These are phyloP conservation scores for Parathielavia appendiculata DNA, from an alignment of 495 filamentous ascomycete species.

Conservation along the genomic window DNA sequence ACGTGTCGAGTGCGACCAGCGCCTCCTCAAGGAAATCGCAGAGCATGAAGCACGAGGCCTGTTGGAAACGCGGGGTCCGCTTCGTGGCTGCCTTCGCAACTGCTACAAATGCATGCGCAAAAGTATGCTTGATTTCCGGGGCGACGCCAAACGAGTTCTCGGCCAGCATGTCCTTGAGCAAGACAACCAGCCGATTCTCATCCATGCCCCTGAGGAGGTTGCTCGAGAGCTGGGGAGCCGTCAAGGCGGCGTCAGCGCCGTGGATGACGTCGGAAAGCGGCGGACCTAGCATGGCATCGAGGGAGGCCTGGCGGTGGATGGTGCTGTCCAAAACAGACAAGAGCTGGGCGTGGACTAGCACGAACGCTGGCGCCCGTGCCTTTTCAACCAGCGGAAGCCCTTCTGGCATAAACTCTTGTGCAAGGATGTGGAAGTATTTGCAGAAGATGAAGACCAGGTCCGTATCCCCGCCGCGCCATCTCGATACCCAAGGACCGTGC, in stretches of 20 bases:
- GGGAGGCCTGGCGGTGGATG: conserved; percentile 62
- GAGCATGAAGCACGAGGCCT: conserved; percentile 83
- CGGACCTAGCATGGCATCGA: conserved; percentile 51
- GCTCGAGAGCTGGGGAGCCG: conserved; percentile 43
- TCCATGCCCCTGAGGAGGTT: conserved; percentile 80
- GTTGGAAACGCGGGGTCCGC: conserved; percentile 76
- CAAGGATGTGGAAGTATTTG: conserved; percentile 82
- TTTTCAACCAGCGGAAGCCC: conserved; percentile 56
- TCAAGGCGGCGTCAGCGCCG: conserved; percentile 67
- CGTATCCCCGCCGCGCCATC: conserved; percentile 86
- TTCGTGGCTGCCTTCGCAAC: conserved; percentile 69
- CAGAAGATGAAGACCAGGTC: conserved; percentile 92
- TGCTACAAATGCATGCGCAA: conserved; percentile 71
- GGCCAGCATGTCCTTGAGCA: conserved; percentile 79
- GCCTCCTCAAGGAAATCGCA: conserved; percentile 89
- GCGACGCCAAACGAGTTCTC: conserved; percentile 53
- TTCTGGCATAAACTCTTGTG: conserved; percentile 70
- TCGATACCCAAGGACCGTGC: conserved; percentile 77
- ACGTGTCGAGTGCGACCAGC: conserved; percentile 37
- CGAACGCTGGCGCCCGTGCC: conserved; percentile 70
- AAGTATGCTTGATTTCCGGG: conserved; percentile 56
- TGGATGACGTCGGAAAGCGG: conserved; percentile 74
- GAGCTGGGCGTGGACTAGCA: conserved; percentile 81
- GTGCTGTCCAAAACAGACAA: conserved; percentile 77
- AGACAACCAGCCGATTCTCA: conserved; percentile 83